A percentile compares a stretch with the other conserved stretches of the same genome.
Evolutionary conservation across 73 alveolate species (phyloP).

Genomic region (Uronychia setigera): DNA sequence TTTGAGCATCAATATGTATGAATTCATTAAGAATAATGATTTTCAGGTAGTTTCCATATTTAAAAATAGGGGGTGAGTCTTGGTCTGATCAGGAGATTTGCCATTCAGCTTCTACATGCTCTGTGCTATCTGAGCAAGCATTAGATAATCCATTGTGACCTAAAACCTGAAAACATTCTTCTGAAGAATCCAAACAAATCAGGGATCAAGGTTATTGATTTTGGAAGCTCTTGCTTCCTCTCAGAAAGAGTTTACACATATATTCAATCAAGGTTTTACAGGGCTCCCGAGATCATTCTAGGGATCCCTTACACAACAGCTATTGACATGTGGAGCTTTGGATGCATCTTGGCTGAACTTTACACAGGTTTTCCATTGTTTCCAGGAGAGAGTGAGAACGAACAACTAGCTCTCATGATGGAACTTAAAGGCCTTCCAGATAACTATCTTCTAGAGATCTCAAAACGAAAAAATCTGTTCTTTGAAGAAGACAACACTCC

Average conservation of each 20-base stretch:
- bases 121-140: conserved; percentile 72
- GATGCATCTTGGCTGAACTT: conserved; percentile 65
- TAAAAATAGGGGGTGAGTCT: conserved; percentile 63
- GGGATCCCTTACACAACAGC: conserved; percentile 74
- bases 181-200: conserved; percentile 68
- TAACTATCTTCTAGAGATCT: conserved; percentile 46
- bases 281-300: conserved; percentile 71
- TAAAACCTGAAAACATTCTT: conserved; percentile 86
- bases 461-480: conserved; percentile 65
- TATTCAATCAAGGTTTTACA: conserved; percentile 59
- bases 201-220: conserved; percentile 74
- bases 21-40: conserved; percentile 24
- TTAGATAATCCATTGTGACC: conserved; percentile 81
- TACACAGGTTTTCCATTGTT: conserved; percentile 67
- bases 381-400: conserved; percentile 70
- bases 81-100: conserved; percentile 77
- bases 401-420: conserved; percentile 54
- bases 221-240: conserved; percentile 80
- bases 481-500: conserved; percentile 69
- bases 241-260: conserved; percentile 67
- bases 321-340: conserved; percentile 77
- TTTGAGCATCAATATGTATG: conserved; percentile 36
- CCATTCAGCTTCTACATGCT: conserved; percentile 82
- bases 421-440: conserved; percentile 59
- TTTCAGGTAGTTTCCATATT: conserved; percentile 35